These are phyloP conservation scores for Chlamydomonas applanata DNA, from an alignment of 139 green algal species.

Conservation along the genomic window DNA sequence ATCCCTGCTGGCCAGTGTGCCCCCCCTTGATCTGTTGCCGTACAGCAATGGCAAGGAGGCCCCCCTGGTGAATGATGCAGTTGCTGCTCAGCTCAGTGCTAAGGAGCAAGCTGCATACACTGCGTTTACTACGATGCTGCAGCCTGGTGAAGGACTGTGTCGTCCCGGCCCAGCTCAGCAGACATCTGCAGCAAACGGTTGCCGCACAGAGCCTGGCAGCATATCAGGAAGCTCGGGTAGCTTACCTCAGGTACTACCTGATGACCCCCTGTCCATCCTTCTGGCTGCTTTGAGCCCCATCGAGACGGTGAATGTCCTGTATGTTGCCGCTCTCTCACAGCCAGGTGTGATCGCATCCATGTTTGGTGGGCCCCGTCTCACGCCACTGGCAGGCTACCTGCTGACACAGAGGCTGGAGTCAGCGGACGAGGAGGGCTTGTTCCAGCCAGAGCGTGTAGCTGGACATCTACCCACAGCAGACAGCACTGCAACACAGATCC, in stretches of 20 bases:
- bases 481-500: too few relatives aligned
- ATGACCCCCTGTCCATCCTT: not conserved
- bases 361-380: not conserved
- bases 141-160: too few relatives aligned
- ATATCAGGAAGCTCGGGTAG: too few relatives aligned
- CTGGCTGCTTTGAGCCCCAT: not conserved
- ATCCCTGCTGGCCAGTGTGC: not conserved
- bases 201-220: too few relatives aligned
- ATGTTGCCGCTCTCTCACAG: not conserved
- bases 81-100: too few relatives aligned
- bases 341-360: not conserved
- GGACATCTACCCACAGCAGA: not conserved
- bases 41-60: too few relatives aligned
- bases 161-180: too few relatives aligned
- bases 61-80: too few relatives aligned
- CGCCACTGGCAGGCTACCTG: conserved; percentile 7
- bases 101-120: too few relatives aligned
- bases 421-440: not conserved
- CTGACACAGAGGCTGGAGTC: not conserved
- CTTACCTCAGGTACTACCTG: not conserved
- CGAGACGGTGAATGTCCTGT: not conserved
- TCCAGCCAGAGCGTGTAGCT: not conserved
- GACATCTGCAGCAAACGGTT: too few relatives aligned
- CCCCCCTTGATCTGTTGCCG: not conserved
- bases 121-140: too few relatives aligned